Evolutionary conservation across 768 basidiomycete genomes (phyloP).

Genomic region (Gymnopilus junonius): DNA sequence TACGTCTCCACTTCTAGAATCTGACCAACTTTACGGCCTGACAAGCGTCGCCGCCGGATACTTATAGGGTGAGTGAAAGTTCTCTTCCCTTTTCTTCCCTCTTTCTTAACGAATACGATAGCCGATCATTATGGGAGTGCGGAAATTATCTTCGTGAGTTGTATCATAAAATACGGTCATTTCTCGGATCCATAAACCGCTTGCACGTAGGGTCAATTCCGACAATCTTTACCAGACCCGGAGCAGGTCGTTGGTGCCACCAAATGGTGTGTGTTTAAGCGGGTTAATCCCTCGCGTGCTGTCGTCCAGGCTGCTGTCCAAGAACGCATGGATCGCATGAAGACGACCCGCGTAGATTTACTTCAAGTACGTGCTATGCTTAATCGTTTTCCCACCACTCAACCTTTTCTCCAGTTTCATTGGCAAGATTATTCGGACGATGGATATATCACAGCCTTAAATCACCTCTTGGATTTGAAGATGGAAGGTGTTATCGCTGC

Average conservation of each 20-base stretch:
- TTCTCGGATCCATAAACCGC: conserved; percentile 8
- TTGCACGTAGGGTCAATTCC: conserved; percentile 69
- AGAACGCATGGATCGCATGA: conserved; percentile 75
- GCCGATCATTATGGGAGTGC: conserved; percentile 90
- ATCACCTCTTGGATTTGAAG: conserved; percentile 63
- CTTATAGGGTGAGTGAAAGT: not conserved
- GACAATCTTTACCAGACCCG: conserved; percentile 44
- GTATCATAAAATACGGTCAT: conserved; percentile 5
- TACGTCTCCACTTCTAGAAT: conserved; percentile 16
- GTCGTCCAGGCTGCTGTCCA: conserved; percentile 65
- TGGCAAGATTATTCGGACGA: conserved; percentile 73
- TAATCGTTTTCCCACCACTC: not conserved
- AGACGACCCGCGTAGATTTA: conserved; percentile 61
- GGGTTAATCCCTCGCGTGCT: conserved; percentile 50
- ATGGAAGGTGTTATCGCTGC: conserved; percentile 60
- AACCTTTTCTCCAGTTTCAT: conserved; percentile 57
- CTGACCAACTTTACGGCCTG: not conserved
- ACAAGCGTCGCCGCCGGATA: not conserved
- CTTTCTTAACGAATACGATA: conserved; percentile 25
- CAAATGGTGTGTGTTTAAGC: conserved; percentile 85
- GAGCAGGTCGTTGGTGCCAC: conserved; percentile 69
- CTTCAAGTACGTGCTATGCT: conserved; percentile 56
- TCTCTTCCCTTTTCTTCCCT: not conserved
- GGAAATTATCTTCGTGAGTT: conserved; percentile 77
- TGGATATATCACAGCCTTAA: conserved; percentile 46